phyloP scores from a whole-genome alignment of 495 filamentous ascomycete genomes.

The Penicillium ucsense region DNA sequence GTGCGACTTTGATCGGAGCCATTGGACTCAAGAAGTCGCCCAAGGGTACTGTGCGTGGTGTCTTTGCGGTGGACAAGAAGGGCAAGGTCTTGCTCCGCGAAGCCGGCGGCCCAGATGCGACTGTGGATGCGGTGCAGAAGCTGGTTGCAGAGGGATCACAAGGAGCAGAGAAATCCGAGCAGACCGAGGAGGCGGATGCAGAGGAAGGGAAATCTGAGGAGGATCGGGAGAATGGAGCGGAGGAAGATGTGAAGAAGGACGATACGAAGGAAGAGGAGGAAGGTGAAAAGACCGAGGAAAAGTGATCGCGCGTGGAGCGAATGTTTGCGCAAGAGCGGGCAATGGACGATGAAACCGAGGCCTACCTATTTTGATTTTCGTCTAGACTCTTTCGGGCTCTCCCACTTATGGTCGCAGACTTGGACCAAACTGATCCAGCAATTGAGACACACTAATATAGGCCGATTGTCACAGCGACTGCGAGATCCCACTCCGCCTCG shows the following conservation, averaged over 20 bases:
- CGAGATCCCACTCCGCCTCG: too few relatives aligned
- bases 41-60: slow-evolving; percentile 71
- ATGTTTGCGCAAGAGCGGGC: too few relatives aligned
- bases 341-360: too few relatives aligned
- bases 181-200: neutral
- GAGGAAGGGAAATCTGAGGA: too few relatives aligned
- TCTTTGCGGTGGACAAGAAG: slow-evolving; percentile 75
- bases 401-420: too few relatives aligned
- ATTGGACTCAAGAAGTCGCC: slow-evolving; percentile 69
- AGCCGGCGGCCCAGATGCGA: slow-evolving; percentile 39
- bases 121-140: slow-evolving; percentile 36
- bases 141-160: slow-evolving; percentile 13
- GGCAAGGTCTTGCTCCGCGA: slow-evolving; percentile 35
- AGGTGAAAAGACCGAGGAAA: too few relatives aligned
- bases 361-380: too few relatives aligned
- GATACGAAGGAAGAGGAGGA: neutral
- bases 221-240: slow-evolving; percentile 1
- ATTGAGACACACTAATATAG: too few relatives aligned
- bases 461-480: too few relatives aligned
- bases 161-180: slow-evolving; percentile 3
- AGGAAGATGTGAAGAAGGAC: slow-evolving; percentile 3
- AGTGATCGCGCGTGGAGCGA: too few relatives aligned
- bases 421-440: too few relatives aligned
- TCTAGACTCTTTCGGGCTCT: too few relatives aligned
- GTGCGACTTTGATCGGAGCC: slow-evolving; percentile 58